A percentile compares a stretch with the other conserved stretches of the same genome.
Evolutionary conservation across 1,284 basidiomycete species (phyloP).

Genomic region (Malassezia japonica): DNA sequence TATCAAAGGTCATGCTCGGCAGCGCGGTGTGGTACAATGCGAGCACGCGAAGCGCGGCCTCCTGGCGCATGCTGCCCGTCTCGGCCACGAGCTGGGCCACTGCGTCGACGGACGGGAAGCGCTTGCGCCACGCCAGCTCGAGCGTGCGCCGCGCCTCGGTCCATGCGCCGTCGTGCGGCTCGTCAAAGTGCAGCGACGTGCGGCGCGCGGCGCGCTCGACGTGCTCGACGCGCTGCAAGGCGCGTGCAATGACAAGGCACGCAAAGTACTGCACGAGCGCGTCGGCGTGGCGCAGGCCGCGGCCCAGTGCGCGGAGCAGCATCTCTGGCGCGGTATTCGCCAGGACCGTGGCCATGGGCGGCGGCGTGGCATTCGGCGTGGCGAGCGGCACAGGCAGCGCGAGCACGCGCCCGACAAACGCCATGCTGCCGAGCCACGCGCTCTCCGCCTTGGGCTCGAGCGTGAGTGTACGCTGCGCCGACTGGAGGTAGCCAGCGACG

Average conservation of each 20-base stretch:
- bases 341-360: slow-evolving; percentile 60
- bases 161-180: slow-evolving; percentile 31
- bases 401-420: slow-evolving; percentile 67
- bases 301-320: slow-evolving; percentile 54
- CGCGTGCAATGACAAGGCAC: slow-evolving; percentile 57
- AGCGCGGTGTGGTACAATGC: slow-evolving; percentile 73
- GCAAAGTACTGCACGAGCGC: slow-evolving; percentile 72
- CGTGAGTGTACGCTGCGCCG: slow-evolving; percentile 56
- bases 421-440: slow-evolving; percentile 77
- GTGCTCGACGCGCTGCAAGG: slow-evolving; percentile 23
- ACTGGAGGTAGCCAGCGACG: slow-evolving; percentile 58
- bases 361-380: slow-evolving; percentile 50
- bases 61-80: slow-evolving; percentile 58
- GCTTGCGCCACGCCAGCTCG: slow-evolving; percentile 27
- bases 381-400: slow-evolving; percentile 61
- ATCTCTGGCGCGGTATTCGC: slow-evolving; percentile 25
- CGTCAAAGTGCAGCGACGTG: not conserved
- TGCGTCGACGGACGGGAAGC: slow-evolving; percentile 19
- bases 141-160: slow-evolving; percentile 13
- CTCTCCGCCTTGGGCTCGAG: slow-evolving; percentile 78
- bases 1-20: slow-evolving; percentile 64
- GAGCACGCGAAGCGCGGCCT: slow-evolving; percentile 67
- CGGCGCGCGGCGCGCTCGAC: slow-evolving; percentile 11
- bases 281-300: slow-evolving; percentile 55
- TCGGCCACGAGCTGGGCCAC: slow-evolving; percentile 27